Conservation (phyloP, 345 rosid species). For the Linum lewisii region DNA sequence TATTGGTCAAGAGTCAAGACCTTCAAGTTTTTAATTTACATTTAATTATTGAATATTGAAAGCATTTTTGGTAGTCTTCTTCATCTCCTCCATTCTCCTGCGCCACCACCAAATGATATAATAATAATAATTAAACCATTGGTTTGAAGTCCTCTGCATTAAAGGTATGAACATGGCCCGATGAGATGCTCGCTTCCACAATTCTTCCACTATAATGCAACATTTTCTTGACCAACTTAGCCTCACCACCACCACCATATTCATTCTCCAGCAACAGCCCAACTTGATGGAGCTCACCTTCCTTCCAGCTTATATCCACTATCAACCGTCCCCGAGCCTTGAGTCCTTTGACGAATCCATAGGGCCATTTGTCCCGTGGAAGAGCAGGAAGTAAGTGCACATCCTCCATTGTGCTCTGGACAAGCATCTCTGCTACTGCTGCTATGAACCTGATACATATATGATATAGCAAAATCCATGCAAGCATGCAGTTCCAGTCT, state of each 20-base stretch:
- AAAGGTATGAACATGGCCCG: slow-evolving; percentile 42
- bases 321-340: slow-evolving; percentile 72
- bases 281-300: slow-evolving; percentile 60
- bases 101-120: no score
- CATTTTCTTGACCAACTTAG: slow-evolving; percentile 19
- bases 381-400: slow-evolving; percentile 78
- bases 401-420: slow-evolving; percentile 66
- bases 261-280: slow-evolving; percentile 39
- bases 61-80: no score
- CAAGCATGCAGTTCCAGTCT: background rate
- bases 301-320: slow-evolving; percentile 58
- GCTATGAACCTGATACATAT: slow-evolving; percentile 44
- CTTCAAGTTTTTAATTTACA: no score
- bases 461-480: background rate
- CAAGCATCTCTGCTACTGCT: slow-evolving; percentile 75
- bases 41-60: no score
- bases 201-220: slow-evolving; percentile 46
- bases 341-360: slow-evolving; percentile 64
- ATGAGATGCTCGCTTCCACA: slow-evolving; percentile 27
- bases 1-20: no score
- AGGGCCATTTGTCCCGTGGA: slow-evolving; percentile 66
- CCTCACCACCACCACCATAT: background rate
- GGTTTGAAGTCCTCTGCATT: slow-evolving; percentile 27
- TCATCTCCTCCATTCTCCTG: no score
- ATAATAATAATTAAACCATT: background rate